Evolutionary conservation across 306 rosid species (phyloP), one percentile per base, ranked within the genome.

Genomic region (Quercus bicolor): DNA sequence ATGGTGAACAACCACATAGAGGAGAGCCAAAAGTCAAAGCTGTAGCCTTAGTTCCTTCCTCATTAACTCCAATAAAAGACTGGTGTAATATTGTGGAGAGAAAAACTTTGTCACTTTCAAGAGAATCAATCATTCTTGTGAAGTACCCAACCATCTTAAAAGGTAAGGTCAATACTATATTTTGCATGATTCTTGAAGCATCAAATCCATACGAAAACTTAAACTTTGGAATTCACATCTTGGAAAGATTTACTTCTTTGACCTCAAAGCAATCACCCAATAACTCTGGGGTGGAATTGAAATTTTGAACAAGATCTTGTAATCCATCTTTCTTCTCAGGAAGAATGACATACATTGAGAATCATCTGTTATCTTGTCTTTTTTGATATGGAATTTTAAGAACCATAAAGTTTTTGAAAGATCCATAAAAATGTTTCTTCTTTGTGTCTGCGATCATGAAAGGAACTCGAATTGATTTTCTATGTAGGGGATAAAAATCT

Each of bases 201-300:
- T 45, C n/a, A 37, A 85, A 85, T 0, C 3, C 12, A 5, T 19
- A 65, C 7, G 73, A 31, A 31, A 81, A 29, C 19, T 70, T 78
- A 56, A 85, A 85, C 56, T 70, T 68, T 23, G 81, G 88, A 37
- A 85, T 81, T 52, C 73, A 45, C 7, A 85, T 55, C 2, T 75
- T 16, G 20, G 52, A 9, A 1, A 84, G 53, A 48, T 13, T 2
- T 48, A 48, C 11, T 40, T 40, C 45, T 40, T 40, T 2, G 0
- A 9, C 1, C 6, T 75, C 51, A 14, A 52, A 4, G 29, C 74
- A 40, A 2, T 28, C 68, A 11, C 78, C 40, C 2, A 81, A 18
- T 54, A 64, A 74, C 28, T 52, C 72, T 4, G 54, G 31, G 5
- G 62, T 64, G 2, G 75, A 26, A 48, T 18, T 19, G 2, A 75